Evolutionary conservation across 2,329 filamentous ascomycete genomes (phyloP).

Genomic region (Boeremia lycopersici): DNA sequence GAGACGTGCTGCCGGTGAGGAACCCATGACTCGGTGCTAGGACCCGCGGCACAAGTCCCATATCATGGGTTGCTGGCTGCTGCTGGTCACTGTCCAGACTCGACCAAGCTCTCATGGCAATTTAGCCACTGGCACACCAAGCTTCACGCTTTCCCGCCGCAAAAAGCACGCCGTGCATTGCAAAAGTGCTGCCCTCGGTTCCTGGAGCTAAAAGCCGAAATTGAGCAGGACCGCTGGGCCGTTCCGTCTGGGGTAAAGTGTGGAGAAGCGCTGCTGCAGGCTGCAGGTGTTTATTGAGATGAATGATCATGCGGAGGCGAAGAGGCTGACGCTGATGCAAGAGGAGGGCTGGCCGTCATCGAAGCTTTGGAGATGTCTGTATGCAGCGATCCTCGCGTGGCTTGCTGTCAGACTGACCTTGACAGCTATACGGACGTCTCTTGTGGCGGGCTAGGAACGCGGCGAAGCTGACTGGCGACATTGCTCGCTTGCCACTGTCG

Average conservation of each 20-base stretch:
- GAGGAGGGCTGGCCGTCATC: constrained; percentile 3
- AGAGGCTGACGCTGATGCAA: constrained; percentile 9
- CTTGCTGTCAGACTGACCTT: constrained; percentile 12
- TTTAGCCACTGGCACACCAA: constrained; percentile 18
- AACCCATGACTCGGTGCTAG: constrained; percentile 13
- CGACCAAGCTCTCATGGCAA: constrained; percentile 8
- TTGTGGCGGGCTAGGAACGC: not conserved
- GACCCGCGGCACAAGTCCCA: not conserved
- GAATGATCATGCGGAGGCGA: constrained; percentile 16
- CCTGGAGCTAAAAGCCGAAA: constrained; percentile 20
- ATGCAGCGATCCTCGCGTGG: constrained; percentile 12
- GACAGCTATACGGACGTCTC: constrained; percentile 8
- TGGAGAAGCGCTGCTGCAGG: constrained; percentile 20
- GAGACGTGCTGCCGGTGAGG: not conserved
- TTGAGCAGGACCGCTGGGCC: constrained; percentile 19
- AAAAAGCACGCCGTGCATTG: not conserved
- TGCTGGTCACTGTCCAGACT: not conserved
- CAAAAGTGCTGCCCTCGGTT: constrained; percentile 1
- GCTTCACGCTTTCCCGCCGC: constrained; percentile 15
- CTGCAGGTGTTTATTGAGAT: constrained; percentile 16
- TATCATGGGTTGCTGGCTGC: not conserved
- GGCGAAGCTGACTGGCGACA: not conserved
- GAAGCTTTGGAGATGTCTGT: constrained; percentile 2
- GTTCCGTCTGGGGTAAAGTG: constrained; percentile 20
- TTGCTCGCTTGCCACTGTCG: not conserved